Base-by-base conservation (phyloP, 176 grass and related monocot genomes). In the Juncus effusus region DNA sequence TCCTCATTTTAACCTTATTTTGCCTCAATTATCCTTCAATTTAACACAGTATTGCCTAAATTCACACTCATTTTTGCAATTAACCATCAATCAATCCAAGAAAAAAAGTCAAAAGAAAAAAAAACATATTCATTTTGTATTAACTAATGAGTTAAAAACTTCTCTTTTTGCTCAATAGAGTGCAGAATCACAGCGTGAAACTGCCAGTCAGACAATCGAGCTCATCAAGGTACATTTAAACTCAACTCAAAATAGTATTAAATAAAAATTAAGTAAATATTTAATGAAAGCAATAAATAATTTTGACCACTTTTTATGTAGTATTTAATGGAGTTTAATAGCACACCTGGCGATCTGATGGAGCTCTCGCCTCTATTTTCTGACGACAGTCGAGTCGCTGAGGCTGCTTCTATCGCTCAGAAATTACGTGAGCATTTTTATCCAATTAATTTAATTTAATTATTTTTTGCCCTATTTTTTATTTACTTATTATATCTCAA, bases 271-370 rank as follows among this genome's bases (percentile, higher is more conserved):
- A 37, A 47, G 15, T 36, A n/a, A 69, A n/a, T n/a, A n/a, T n/a
- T n/a, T n/a, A n/a, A n/a, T n/a, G n/a, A n/a, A n/a, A n/a, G n/a
- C n/a, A n/a, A n/a, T n/a, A n/a, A n/a, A n/a, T n/a, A n/a, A n/a
- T n/a, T 12, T 1, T 62, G 50, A 11, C 40, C 10, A n/a, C 60
- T 58, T 71, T 49, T 77, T 35, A 64, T 88, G 52, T 51, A 99
- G 94, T 99, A 99, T 82, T 79, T 99, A 54, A 99, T 99, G 85
- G 94, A 99, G 69, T 99, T 99, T 80, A 99, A 99, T 79, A 99
- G 89, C 69, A 99, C 87, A 60, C 94, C 94, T 67, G 94, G 94
- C 63, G 94, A 99, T 68, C 94, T 99, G 52, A 93, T 99, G 94
- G 94, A 99, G 65, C 94, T 99, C 64, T 99, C 94, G 74, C 80